A percentile compares a stretch with the other conserved stretches of the same genome.
Conservation (phyloP, 805 yeast genomes). For the Barnettozyma californica region DNA sequence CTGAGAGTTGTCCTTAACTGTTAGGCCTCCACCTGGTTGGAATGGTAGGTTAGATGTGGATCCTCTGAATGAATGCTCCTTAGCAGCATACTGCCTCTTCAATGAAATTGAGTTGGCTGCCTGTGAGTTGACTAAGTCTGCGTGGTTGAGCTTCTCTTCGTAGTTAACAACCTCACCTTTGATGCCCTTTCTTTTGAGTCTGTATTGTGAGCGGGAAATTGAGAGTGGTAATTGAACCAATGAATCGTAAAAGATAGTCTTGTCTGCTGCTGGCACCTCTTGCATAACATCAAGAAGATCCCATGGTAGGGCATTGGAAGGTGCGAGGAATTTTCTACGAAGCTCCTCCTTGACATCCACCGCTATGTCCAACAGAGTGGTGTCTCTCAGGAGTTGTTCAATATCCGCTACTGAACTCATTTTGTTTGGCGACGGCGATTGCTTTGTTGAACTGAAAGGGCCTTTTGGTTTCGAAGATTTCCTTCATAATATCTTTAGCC, state of each 20-base stretch:
- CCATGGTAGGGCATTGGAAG: slow-evolving; percentile 61
- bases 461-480: not conserved
- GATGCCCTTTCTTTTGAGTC: slow-evolving; percentile 72
- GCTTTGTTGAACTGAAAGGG: not conserved
- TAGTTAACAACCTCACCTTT: slow-evolving; percentile 61
- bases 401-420: slow-evolving; percentile 4
- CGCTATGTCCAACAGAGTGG: slow-evolving; percentile 1
- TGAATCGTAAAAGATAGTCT: slow-evolving; percentile 20
- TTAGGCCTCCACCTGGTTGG: slow-evolving; percentile 76
- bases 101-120: slow-evolving; percentile 70
- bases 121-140: slow-evolving; percentile 41
- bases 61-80: slow-evolving; percentile 61
- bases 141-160: slow-evolving; percentile 54
- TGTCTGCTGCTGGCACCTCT: slow-evolving; percentile 37
- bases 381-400: slow-evolving; percentile 1
- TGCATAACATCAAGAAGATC: slow-evolving; percentile 68
- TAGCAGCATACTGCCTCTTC: slow-evolving; percentile 59
- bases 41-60: slow-evolving; percentile 76
- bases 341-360: slow-evolving; percentile 18
- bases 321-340: slow-evolving; percentile 47
- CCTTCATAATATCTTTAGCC: not conserved
- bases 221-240: slow-evolving; percentile 56
- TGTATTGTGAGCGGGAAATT: slow-evolving; percentile 55
- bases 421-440: not conserved
- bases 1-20: slow-evolving; percentile 30